Evolutionary conservation across 129 eudicot genomes (phyloP), one percentile per base, ranked within the genome.

Genomic region (Dittrichia graveolens): DNA sequence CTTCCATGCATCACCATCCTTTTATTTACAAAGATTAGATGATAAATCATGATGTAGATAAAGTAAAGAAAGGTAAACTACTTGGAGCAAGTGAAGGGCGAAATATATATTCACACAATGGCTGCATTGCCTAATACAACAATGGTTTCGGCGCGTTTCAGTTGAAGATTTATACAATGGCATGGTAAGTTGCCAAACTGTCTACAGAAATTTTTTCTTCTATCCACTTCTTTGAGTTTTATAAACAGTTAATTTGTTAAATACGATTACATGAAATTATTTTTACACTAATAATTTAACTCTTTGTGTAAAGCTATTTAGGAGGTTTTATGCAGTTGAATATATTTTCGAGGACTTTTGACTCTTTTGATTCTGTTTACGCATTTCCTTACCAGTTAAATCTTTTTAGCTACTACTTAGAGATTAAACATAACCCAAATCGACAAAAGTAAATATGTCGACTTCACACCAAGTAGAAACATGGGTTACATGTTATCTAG

Each of bases 51-150:
- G 31, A 0, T 24, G 31, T 0, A 24, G 31, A 24, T 24, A 24
- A 24, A 24, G 31, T 0, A 24, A 24, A 24, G 31, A 24, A 24
- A 50, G 38, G 61, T 50, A 43, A 8, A 18, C 61, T 63, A 52
- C 54, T 39, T 74, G 53, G 65, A 54, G 39, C 56, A 39, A 54
- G 45, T 0, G 67, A 41, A 75, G 79, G 58, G 72, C 6, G 53
- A 52, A 64, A 24, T 4, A 40, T 73, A 48, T 13, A 6, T 47
- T 37, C 45, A 73, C 70, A 47, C 35, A 10, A 47, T 73, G 34
- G 41, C 44, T 52, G 43, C 79, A 75, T 58, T 11, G 56, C 55
- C 39, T 19, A 13, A n/a, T 63, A 11, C 8, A 52, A 40, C 44
- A 41, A 41, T 41, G 34, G 45, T 7, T 14, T 55, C 56, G 11